Conservation (phyloP, 768 basidiomycete genomes). For the Pisolithus tinctorius region DNA sequence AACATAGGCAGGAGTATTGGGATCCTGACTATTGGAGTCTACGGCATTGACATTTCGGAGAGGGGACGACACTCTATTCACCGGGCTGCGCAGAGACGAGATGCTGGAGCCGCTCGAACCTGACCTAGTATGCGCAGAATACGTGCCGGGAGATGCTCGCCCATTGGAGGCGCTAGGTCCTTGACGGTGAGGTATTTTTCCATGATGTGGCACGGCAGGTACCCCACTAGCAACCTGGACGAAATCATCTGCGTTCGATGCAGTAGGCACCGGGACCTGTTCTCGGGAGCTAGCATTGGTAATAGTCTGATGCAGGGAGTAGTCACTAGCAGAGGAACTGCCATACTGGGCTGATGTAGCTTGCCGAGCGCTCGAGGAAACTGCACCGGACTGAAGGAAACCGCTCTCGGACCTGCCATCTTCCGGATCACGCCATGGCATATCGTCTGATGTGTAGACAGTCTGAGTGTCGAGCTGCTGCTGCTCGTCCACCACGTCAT, state of each 20-base stretch:
- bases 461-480: neutral
- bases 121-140: slow-evolving; percentile 6
- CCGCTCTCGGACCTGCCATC: neutral
- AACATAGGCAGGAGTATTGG: neutral
- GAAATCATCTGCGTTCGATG: neutral
- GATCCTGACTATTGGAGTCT: slow-evolving; percentile 1
- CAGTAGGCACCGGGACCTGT: neutral
- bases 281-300: neutral
- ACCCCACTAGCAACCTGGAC: neutral
- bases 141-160: neutral
- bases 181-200: slow-evolving; percentile 3
- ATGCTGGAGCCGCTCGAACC: slow-evolving; percentile 6
- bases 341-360: neutral
- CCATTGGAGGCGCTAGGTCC: neutral
- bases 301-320: neutral
- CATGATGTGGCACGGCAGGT: slow-evolving; percentile 1
- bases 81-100: slow-evolving; percentile 7
- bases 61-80: slow-evolving; percentile 10
- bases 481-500: neutral
- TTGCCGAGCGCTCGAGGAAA: neutral
- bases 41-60: slow-evolving; percentile 6
- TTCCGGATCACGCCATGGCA: slow-evolving; percentile 13
- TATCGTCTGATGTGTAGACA: slow-evolving; percentile 9
- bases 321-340: neutral
- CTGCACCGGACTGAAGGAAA: neutral